Evolutionary conservation across 2,329 filamentous ascomycete genomes (phyloP).

Genomic region (Talaromyces sp.): DNA sequence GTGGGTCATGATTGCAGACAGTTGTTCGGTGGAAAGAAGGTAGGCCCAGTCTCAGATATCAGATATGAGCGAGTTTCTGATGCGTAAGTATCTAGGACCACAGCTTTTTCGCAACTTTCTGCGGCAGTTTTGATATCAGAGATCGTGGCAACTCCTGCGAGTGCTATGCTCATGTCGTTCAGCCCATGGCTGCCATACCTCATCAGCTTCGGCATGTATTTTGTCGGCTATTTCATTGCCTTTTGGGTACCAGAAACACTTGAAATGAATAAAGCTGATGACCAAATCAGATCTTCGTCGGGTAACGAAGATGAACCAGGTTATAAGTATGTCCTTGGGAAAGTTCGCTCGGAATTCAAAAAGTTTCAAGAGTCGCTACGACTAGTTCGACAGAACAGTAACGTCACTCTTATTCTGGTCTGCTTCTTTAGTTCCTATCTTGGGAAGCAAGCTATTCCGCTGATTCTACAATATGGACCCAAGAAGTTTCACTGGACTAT

Average conservation of each 20-base stretch:
- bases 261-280: neutral
- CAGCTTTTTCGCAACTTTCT: conserved; percentile 6
- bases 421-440: conserved; percentile 5
- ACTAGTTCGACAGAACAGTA: neutral
- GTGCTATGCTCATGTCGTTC: conserved; percentile 6
- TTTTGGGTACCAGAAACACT: conserved; percentile 3
- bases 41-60: neutral
- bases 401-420: conserved; percentile 5
- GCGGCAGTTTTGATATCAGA: conserved; percentile 1
- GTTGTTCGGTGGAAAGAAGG: conserved; percentile 4
- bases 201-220: conserved; percentile 4
- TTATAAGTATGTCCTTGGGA: conserved; percentile 6
- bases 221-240: conserved; percentile 5
- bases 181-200: conserved; percentile 3
- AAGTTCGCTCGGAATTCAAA: conserved; percentile 2
- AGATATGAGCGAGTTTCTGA: conserved; percentile 2
- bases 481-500: conserved; percentile 7
- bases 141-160: conserved; percentile 5
- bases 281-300: conserved; percentile 1
- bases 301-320: neutral
- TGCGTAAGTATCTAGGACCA: conserved; percentile 1
- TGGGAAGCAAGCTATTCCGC: conserved; percentile 4
- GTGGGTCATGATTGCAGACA: conserved; percentile 5
- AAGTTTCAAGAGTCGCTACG: conserved; percentile 8
- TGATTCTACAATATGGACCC: conserved; percentile 6